A percentile compares a stretch with the other conserved stretches of the same genome.
These are phyloP conservation scores for Melaleuca quinquenervia DNA, from an alignment of 345 rosid genomes.

Conservation along the genomic window DNA sequence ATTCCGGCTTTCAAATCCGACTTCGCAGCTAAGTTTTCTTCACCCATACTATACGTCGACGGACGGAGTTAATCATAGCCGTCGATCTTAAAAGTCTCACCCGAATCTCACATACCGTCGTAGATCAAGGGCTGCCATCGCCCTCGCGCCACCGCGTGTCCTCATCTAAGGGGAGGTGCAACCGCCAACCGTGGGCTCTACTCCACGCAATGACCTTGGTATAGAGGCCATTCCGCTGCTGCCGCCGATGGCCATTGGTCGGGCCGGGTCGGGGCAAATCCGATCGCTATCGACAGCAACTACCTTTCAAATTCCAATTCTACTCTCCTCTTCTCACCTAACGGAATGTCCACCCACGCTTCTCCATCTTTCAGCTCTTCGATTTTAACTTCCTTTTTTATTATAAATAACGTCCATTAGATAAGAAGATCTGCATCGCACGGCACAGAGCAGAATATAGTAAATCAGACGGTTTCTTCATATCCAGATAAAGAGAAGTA, in stretches of 20 bases:
- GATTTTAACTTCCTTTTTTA: neutral
- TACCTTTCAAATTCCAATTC: neutral
- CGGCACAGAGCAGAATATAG: rapidly evolving
- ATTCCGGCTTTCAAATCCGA: neutral
- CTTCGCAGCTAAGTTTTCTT: too few relatives aligned
- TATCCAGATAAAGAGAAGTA: neutral
- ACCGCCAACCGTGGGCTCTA: neutral
- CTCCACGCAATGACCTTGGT: neutral
- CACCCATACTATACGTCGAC: too few relatives aligned
- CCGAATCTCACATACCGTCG: too few relatives aligned
- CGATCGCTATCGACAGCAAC: neutral
- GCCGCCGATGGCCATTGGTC: too few relatives aligned
- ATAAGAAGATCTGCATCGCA: neutral
- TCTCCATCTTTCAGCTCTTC: neutral
- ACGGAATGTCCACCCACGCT: neutral
- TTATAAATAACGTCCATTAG: neutral
- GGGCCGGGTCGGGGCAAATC: too few relatives aligned
- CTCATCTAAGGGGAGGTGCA: too few relatives aligned
- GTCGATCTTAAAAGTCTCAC: too few relatives aligned
- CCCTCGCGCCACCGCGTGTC: neutral
- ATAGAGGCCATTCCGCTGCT: too few relatives aligned
- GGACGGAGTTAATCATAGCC: too few relatives aligned
- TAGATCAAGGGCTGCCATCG: neutral
- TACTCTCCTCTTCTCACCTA: neutral
- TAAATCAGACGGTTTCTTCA: rapidly evolving